These are phyloP conservation scores for Styphnolobium japonicum DNA, from an alignment of 306 rosid genomes.

Conservation along the genomic window DNA sequence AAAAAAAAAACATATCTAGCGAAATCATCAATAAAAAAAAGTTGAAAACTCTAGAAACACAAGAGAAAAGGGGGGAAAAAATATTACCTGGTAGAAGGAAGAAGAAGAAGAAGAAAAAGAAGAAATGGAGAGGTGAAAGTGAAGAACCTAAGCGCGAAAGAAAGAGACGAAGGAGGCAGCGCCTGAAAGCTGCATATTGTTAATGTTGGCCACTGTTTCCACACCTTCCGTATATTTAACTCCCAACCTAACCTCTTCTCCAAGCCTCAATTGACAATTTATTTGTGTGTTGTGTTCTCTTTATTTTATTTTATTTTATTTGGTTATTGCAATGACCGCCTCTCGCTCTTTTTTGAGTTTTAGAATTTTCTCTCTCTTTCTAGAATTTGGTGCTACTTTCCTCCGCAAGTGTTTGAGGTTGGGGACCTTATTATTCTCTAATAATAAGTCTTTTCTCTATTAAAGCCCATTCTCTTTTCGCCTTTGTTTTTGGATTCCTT, in stretches of 20 bases:
- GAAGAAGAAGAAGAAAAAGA: too few species aligned
- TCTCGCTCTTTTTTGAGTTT: background rate
- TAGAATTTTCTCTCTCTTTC: slow-evolving; percentile 1
- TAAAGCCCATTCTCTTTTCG: too few species aligned
- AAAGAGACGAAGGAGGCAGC: background rate
- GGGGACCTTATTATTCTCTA: background rate
- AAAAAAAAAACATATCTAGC: background rate
- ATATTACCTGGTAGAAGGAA: background rate
- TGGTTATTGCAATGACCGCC: slow-evolving; percentile 43
- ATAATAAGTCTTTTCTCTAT: too few species aligned
- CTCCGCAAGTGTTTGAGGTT: slow-evolving; percentile 34
- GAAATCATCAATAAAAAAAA: background rate
- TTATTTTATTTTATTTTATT: background rate
- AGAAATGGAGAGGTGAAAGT: background rate
- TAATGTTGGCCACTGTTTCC: background rate
- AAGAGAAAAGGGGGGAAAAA: background rate
- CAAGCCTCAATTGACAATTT: slow-evolving; percentile 1
- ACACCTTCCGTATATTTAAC: background rate
- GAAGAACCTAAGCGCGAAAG: background rate
- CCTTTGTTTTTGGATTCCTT: slow-evolving; percentile 1
- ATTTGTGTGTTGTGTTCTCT: background rate
- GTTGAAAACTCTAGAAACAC: background rate
- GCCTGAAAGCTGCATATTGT: background rate
- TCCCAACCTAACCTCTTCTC: slow-evolving; percentile 19
- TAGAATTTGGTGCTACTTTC: slow-evolving; percentile 17